Base-by-base conservation (phyloP, 306 rosid genomes). In the Parietaria judaica region DNA sequence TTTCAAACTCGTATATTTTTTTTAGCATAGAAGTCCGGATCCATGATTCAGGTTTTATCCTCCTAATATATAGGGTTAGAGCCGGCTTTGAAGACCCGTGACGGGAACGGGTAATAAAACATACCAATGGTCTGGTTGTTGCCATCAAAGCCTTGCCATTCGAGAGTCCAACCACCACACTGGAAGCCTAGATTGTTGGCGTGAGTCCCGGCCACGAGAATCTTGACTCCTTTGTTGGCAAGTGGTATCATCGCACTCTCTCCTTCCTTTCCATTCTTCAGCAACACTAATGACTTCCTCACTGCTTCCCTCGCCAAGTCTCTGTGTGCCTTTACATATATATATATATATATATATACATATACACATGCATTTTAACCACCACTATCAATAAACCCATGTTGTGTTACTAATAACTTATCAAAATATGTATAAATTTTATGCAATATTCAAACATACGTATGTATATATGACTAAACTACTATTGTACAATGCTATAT, bases 261-360 rank as follows among this genome's bases (percentile, higher is more conserved):
- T 7, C 60, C 44, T 31, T 41, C 12, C 31, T 68, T 23, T 14
- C 72, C 66, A 3, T 68, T 68, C 35, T 68, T 68, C 39, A 68
- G 14, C 35, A 68, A 50, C 36, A 68, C 72, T 1, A 60, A 60
- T 34, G 72, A 68, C 46, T 60, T 68, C 37, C 72, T 60, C 14
- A 68, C 72, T 8, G 72, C 72, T 68, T 68, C 72, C 44, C 66
- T 60, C 3, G 72, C 72, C 72, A 68, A 44, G 11, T 51, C 72
- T 17, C 72, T 60, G 35, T 68, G 72, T 47, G 44, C 66, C 72
- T 68, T 11, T 12, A 10, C 10, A 49, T 49, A 11, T 14, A 8
- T 34, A 54, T 36, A 54, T n/a, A n/a, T 9, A 34, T 36, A 54
- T 11, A 54, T 3, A 49, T 8, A 41, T 8, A 41, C 3, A 41